A percentile compares a stretch with the other conserved stretches of the same genome.
These are phyloP conservation scores for Cordia subcordata DNA, from an alignment of 257 asterid species.

Conservation along the genomic window DNA sequence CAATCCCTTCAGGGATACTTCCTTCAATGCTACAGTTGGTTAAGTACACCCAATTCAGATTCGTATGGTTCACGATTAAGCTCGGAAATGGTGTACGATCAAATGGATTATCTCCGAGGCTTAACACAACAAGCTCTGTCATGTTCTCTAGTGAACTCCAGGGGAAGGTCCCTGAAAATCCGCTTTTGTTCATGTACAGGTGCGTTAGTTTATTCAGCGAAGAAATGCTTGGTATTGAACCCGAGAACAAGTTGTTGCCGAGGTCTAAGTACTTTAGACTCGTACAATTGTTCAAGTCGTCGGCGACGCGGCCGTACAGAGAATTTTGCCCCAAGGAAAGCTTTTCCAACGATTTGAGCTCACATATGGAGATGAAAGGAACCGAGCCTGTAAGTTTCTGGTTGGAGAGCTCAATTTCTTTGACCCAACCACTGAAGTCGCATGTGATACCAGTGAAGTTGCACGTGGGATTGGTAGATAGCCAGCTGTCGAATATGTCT, in stretches of 20 bases:
- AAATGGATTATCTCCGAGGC: slow-evolving; percentile 71
- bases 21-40: slow-evolving; percentile 68
- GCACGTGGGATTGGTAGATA: slow-evolving; percentile 22
- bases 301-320: slow-evolving; percentile 33
- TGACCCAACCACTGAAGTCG: slow-evolving; percentile 34
- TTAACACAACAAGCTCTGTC: slow-evolving; percentile 43
- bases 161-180: slow-evolving; percentile 65
- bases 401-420: slow-evolving; percentile 57
- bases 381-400: slow-evolving; percentile 45
- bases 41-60: slow-evolving; percentile 54
- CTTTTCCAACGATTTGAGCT: slow-evolving; percentile 50
- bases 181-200: slow-evolving; percentile 57
- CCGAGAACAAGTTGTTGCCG: slow-evolving; percentile 59
- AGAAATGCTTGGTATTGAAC: slow-evolving; percentile 55
- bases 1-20: slow-evolving; percentile 61
- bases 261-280: slow-evolving; percentile 53
- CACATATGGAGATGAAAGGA: slow-evolving; percentile 47
- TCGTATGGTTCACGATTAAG: slow-evolving; percentile 31
- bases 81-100: slow-evolving; percentile 45
- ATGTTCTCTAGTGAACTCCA: slow-evolving; percentile 53
- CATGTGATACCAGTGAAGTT: slow-evolving; percentile 62
- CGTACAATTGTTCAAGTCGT: slow-evolving; percentile 45
- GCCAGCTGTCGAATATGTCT: slow-evolving; percentile 59
- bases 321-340: slow-evolving; percentile 56
- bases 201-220: slow-evolving; percentile 28